phyloP scores from a whole-genome alignment of 2,329 filamentous ascomycete genomes.

The Arthrobotrys conoides region DNA sequence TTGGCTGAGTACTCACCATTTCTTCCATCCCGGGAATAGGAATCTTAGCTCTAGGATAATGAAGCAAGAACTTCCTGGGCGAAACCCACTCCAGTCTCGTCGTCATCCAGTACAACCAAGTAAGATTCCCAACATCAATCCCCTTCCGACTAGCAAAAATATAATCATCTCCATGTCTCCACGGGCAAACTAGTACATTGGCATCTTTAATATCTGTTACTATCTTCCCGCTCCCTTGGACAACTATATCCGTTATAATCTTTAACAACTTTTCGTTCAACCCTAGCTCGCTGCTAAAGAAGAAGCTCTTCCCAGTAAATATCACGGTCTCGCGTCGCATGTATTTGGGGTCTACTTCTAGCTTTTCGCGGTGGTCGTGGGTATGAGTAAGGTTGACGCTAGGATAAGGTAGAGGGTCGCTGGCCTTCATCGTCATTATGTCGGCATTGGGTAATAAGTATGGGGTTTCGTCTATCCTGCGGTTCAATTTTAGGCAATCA shows the following conservation, averaged over 20 bases:
- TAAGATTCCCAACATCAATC: slow-evolving; percentile 90
- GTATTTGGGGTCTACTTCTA: slow-evolving; percentile 66
- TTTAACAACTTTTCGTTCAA: slow-evolving; percentile 77
- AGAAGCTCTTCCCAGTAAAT: slow-evolving; percentile 82
- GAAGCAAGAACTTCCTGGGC: slow-evolving; percentile 83
- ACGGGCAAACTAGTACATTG: slow-evolving; percentile 89
- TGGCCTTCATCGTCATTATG: slow-evolving; percentile 75
- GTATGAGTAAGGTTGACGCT: slow-evolving; percentile 66
- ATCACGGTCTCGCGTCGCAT: slow-evolving; percentile 75
- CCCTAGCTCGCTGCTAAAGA: slow-evolving; percentile 81
- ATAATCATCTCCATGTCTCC: slow-evolving; percentile 85
- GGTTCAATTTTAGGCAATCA: slow-evolving; percentile 92
- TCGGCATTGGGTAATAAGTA: slow-evolving; percentile 90
- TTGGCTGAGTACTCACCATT: slow-evolving; percentile 52
- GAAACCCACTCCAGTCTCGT: slow-evolving; percentile 90
- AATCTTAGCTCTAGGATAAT: slow-evolving; percentile 85
- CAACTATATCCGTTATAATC: slow-evolving; percentile 80
- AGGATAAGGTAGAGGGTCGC: slow-evolving; percentile 77
- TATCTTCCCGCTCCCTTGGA: slow-evolving; percentile 78
- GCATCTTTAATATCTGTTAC: slow-evolving; percentile 77
- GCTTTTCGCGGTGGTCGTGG: slow-evolving; percentile 66
- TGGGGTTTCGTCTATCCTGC: slow-evolving; percentile 87
- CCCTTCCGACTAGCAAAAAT: slow-evolving; percentile 79
- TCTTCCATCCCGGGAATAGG: slow-evolving; percentile 84
- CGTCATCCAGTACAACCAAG: slow-evolving; percentile 94